phyloP scores from a whole-genome alignment of 345 rosid genomes.

The Camelina sativa region DNA sequence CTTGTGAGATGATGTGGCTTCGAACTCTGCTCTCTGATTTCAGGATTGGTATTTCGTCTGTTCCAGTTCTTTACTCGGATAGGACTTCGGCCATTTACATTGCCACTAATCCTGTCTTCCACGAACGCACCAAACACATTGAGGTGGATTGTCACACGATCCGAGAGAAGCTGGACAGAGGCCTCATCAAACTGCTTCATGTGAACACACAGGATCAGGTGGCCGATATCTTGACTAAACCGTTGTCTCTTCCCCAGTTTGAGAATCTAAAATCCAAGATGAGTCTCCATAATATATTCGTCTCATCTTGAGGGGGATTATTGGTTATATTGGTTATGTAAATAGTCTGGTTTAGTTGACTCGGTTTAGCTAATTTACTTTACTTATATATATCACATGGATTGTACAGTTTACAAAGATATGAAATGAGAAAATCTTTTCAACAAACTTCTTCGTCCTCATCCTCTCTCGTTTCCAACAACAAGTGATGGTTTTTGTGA shows the following conservation, averaged over 20 bases:
- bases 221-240: neutral
- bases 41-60: neutral
- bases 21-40: neutral
- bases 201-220: neutral
- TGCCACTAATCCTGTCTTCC: neutral
- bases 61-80: neutral
- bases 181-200: neutral
- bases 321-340: neutral
- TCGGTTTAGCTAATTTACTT: no score
- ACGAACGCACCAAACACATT: neutral
- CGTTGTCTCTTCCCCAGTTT: neutral
- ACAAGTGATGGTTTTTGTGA: no score
- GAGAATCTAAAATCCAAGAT: neutral
- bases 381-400: no score
- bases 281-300: neutral
- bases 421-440: no score
- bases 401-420: no score
- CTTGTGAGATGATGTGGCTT: neutral
- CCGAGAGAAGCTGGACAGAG: neutral
- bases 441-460: no score
- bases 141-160: neutral
- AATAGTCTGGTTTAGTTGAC: no score
- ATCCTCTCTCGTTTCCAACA: no score
- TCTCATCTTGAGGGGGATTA: neutral
- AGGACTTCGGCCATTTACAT: neutral